Conservation (phyloP, 2,329 filamentous ascomycete genomes). For the Byssoonygena ceratinophila region DNA sequence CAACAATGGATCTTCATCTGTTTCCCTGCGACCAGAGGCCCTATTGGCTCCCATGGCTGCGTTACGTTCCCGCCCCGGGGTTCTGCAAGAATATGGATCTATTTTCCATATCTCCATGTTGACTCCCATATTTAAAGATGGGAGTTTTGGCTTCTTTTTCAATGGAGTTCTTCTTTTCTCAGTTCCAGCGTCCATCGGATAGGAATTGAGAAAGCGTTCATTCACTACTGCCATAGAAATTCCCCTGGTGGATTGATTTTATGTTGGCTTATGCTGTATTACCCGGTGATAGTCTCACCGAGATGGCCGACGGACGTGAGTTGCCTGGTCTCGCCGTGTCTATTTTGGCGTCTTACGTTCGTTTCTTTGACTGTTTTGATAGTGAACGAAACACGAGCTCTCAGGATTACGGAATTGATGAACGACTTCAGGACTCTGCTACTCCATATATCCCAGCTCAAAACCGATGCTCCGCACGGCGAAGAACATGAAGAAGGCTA, state of each 20-base stretch:
- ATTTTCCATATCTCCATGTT: constrained; percentile 2
- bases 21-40: not conserved
- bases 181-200: not conserved
- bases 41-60: constrained; percentile 7
- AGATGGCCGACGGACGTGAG: constrained; percentile 50
- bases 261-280: constrained; percentile 14
- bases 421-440: constrained; percentile 54
- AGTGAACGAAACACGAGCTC: constrained; percentile 55
- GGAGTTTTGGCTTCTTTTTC: not conserved
- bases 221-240: not conserved
- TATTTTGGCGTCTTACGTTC: not conserved
- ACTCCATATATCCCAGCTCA: constrained; percentile 47
- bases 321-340: constrained; percentile 1
- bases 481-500: constrained; percentile 52
- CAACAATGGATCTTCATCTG: constrained; percentile 1
- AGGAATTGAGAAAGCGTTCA: not conserved
- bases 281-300: constrained; percentile 11
- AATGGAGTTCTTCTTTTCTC: constrained; percentile 7
- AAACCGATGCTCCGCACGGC: constrained; percentile 42
- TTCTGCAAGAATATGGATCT: not conserved
- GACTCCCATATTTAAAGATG: constrained; percentile 4
- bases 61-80: not conserved
- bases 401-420: constrained; percentile 54
- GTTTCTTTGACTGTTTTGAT: constrained; percentile 10
- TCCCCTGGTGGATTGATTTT: constrained; percentile 12